Base-by-base conservation (phyloP, 805 yeast species). In the Tetrapisispora iriomotensis region DNA sequence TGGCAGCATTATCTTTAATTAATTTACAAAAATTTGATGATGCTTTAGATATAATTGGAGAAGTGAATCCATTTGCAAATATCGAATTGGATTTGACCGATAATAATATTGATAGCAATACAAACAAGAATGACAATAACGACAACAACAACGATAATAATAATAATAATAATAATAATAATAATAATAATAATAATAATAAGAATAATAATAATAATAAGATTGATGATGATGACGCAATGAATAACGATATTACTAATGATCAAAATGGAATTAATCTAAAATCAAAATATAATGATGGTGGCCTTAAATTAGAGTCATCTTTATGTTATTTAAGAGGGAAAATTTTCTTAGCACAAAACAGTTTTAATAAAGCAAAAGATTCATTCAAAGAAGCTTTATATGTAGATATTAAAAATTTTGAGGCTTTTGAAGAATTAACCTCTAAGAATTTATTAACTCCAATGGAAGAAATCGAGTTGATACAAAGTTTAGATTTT, bases 281-380 rank as follows among this genome's bases (percentile, higher is more conserved):
- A 10, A 33, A 23, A 3, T 33, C 36, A 25, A 37, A 30, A 15
- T 25, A 37, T 29, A 46, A 46, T 12, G 94, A 86, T 54, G 94
- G 92, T 6, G 96, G 95, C 1, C 79, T 88, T 19, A 82, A 81
- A 57, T 65, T 88, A 30, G 95, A 85, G 53, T 82, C 95, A 0
- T 82, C 95, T 2, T 71, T 92, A 72, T 82, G 94, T 54, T 86
- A 74, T 49, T 63, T 90, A 31, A 67, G 96, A 43, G 98, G 97
- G 1, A 68, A 80, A 42, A 79, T 90, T 3, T 87, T 79, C 57
- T 74, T 90, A 9, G 78, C 80, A 45, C 88, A 82, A 53, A 85
- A 84, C 56, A 84, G 84, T 60, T 80, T 84, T 51, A 92, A 82
- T 17, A 70, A 73, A 45, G 97, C 97, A 0, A 86, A 83, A 51